Conservation (phyloP, 176 grass and related monocot species). For the Oryza nivara region DNA sequence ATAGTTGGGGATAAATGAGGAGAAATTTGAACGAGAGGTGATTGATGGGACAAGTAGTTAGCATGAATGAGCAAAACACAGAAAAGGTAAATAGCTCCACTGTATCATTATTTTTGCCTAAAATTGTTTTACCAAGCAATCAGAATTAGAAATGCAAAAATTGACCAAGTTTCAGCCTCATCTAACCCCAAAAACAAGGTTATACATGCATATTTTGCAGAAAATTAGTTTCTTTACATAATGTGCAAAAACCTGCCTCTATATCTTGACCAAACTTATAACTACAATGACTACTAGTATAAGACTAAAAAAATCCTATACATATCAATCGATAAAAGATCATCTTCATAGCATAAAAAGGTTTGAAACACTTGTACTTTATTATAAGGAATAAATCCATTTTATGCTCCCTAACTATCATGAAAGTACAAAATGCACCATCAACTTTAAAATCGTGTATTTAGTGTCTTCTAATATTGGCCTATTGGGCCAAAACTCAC, state of each 20-base stretch:
- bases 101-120: constrained; percentile 1
- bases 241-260: not conserved
- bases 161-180: constrained; percentile 4
- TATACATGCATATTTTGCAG: not conserved
- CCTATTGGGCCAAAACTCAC: not conserved
- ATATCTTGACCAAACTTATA: not conserved
- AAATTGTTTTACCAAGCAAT: constrained; percentile 5
- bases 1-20: too few species aligned
- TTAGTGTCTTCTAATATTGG: not conserved
- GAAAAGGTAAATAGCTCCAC: not conserved
- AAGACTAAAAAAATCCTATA: not conserved
- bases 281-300: not conserved
- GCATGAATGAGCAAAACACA: not conserved
- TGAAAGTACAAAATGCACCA: not conserved
- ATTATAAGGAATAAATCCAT: not conserved
- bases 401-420: not conserved
- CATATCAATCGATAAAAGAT: not conserved
- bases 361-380: not conserved
- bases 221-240: not conserved
- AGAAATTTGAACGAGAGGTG: too few species aligned
- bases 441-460: not conserved
- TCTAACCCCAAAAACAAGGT: not conserved
- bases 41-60: not conserved
- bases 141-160: not conserved
- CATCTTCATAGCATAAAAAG: not conserved